These are phyloP conservation scores for Halophytophthora polymorphica DNA, from an alignment of 352 stramenopile species.

Conservation along the genomic window DNA sequence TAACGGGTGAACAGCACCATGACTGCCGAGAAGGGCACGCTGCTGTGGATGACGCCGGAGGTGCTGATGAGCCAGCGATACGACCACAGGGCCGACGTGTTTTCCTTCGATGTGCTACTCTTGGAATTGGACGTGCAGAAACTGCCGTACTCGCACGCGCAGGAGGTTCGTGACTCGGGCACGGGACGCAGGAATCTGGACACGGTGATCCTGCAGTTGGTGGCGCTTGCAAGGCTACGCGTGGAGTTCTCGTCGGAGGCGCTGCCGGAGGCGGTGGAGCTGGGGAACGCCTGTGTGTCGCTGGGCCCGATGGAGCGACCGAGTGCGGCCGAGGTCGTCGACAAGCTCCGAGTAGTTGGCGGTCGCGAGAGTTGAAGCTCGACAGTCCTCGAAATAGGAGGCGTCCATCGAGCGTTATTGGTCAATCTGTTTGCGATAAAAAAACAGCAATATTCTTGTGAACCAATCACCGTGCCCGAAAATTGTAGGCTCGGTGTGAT, in stretches of 20 bases:
- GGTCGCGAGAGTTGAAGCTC: no score
- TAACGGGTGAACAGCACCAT: background rate
- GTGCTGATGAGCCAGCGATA: slow-evolving; percentile 7
- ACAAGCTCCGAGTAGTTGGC: no score
- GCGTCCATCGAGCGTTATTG: no score
- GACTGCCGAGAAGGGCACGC: slow-evolving; percentile 5
- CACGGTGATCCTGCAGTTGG: slow-evolving; percentile 19
- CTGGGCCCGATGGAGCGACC: slow-evolving; percentile 11
- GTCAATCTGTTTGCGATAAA: no score
- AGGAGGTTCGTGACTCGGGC: background rate
- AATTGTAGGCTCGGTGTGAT: no score
- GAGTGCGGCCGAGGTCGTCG: slow-evolving; percentile 11
- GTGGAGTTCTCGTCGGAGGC: slow-evolving; percentile 8
- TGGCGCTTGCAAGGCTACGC: slow-evolving; percentile 17
- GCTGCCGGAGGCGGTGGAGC: slow-evolving; percentile 2
- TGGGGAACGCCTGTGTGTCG: slow-evolving; percentile 13
- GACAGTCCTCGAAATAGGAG: no score
- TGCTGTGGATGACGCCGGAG: slow-evolving; percentile 13
- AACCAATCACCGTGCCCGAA: no score
- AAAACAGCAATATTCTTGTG: no score
- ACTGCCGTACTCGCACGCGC: slow-evolving; percentile 5
- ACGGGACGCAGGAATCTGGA: slow-evolving; percentile 1
- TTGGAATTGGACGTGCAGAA: slow-evolving; percentile 7
- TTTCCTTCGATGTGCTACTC: slow-evolving; percentile 12
- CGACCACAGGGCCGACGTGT: slow-evolving; percentile 9